phyloP scores from a whole-genome alignment of 345 rosid species.

The Linum tenue region DNA sequence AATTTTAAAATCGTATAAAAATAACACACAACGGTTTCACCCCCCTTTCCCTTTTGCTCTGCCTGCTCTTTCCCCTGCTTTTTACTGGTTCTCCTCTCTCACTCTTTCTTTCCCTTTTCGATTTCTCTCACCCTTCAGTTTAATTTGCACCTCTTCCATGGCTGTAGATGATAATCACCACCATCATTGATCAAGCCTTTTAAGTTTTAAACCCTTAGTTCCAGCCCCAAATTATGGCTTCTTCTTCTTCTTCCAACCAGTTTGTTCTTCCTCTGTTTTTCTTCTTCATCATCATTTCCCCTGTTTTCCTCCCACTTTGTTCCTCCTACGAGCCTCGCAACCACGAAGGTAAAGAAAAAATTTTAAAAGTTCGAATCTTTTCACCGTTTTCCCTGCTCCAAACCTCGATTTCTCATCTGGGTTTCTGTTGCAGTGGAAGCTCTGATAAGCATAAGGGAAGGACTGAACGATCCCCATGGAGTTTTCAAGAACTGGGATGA shows the following conservation, averaged over 20 bases:
- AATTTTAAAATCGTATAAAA: neutral
- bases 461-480: conserved; percentile 70
- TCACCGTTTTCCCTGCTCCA: neutral
- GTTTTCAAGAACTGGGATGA: conserved; percentile 88
- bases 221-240: conserved; percentile 25
- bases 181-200: neutral
- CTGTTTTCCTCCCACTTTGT: conserved; percentile 7
- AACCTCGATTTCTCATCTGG: neutral
- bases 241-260: conserved; percentile 21
- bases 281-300: too few relatives aligned
- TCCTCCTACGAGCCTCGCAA: conserved; percentile 66
- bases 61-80: neutral
- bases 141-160: too few relatives aligned
- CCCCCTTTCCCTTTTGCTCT: neutral
- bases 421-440: conserved; percentile 52
- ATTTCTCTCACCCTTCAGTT: too few relatives aligned
- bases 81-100: neutral
- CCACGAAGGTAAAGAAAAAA: conserved; percentile 55
- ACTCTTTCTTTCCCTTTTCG: neutral
- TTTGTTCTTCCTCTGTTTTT: too few relatives aligned
- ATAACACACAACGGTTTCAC: neutral
- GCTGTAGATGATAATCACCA: too few relatives aligned
- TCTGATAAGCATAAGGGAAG: conserved; percentile 47
- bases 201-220: neutral
- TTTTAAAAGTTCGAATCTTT: neutral